phyloP scores from a whole-genome alignment of 1,139 yeast genomes.

The Protomyces pachydermus region DNA sequence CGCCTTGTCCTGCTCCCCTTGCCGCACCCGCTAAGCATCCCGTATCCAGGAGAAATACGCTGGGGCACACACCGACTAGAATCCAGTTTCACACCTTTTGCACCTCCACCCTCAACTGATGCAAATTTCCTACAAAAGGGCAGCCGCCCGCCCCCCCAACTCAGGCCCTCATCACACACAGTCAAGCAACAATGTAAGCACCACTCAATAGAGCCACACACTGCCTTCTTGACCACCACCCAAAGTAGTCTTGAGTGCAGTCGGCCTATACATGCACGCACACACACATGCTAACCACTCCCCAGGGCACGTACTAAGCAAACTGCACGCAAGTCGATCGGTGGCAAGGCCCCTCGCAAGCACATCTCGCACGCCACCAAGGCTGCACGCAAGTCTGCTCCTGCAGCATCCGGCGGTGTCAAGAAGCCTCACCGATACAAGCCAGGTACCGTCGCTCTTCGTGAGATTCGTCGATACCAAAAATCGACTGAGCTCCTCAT shows the following conservation, averaged over 20 bases:
- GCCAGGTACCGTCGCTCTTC: slow-evolving; percentile 99
- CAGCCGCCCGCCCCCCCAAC: background rate
- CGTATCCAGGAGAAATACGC: no score
- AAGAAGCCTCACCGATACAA: slow-evolving; percentile 99
- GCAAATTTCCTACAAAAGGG: background rate
- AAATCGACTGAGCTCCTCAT: slow-evolving; percentile 93
- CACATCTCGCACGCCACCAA: slow-evolving; percentile 79
- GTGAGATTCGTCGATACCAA: slow-evolving; percentile 99
- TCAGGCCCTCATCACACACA: background rate
- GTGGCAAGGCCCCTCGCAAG: slow-evolving; percentile 99
- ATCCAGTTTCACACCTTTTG: background rate
- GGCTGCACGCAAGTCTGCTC: slow-evolving; percentile 98
- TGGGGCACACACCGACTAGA: background rate
- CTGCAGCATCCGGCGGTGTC: slow-evolving; percentile 85
- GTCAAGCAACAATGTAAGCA: background rate
- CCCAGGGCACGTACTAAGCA: slow-evolving; percentile 90
- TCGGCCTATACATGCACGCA: background rate
- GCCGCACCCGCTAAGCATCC: no score
- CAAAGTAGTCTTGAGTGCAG: background rate
- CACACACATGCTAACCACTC: background rate
- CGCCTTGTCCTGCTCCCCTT: no score
- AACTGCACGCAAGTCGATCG: slow-evolving; percentile 98
- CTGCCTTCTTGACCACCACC: background rate
- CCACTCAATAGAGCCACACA: background rate
- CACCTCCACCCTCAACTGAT: background rate